phyloP scores from a whole-genome alignment of 176 grass and related monocot genomes.

The Bromus sterilis region DNA sequence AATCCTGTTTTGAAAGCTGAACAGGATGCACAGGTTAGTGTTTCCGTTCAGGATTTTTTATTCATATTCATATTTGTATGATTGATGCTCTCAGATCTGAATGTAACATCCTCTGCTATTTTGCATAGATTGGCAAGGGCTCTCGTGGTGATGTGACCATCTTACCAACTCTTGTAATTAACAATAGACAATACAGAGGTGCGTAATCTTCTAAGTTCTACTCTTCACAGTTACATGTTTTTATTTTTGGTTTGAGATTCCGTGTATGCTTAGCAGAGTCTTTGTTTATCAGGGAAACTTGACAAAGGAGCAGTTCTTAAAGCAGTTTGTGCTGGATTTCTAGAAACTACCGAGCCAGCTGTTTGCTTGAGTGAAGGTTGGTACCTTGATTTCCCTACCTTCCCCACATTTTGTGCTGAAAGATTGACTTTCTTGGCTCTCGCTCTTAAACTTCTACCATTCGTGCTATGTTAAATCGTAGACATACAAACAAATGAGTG shows the following conservation, averaged over 20 bases:
- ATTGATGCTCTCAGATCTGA: not conserved
- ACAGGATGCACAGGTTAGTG: slow-evolving; percentile 63
- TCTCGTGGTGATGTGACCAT: slow-evolving; percentile 77
- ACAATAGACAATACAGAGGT: slow-evolving; percentile 84
- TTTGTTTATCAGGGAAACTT: slow-evolving; percentile 52
- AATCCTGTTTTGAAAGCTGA: slow-evolving; percentile 70
- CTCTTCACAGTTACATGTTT: not conserved
- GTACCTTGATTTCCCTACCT: not conserved
- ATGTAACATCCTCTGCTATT: slow-evolving; percentile 11
- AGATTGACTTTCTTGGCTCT: not conserved
- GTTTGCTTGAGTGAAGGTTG: slow-evolving; percentile 79
- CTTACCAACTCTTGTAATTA: slow-evolving; percentile 77
- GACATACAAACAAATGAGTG: slow-evolving; percentile 99
- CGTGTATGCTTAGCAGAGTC: not conserved
- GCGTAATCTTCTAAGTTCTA: slow-evolving; percentile 10
- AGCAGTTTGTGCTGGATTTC: slow-evolving; percentile 76
- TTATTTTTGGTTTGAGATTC: not conserved
- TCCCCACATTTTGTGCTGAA: not conserved
- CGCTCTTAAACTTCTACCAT: not conserved
- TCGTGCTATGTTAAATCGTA: slow-evolving; percentile 14
- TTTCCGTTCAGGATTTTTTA: not conserved
- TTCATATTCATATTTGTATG: not conserved
- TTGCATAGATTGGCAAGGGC: slow-evolving; percentile 54
- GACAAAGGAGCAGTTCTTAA: slow-evolving; percentile 68
- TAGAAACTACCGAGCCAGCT: slow-evolving; percentile 66